Conservation (phyloP, 108 stramenopile genomes). For the Pseudonitzschia pungens region DNA sequence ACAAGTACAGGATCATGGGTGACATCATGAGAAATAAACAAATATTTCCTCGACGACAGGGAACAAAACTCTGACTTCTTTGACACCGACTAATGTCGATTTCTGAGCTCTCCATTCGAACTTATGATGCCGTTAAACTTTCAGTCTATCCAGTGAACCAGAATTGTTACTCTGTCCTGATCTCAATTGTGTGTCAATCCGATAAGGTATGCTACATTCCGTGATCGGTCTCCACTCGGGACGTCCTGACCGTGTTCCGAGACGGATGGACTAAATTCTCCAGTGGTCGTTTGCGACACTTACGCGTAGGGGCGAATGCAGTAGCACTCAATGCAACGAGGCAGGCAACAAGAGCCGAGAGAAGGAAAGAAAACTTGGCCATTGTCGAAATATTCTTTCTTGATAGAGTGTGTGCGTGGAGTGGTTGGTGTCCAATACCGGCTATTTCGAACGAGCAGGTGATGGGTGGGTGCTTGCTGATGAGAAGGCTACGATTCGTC, state of each 20-base stretch:
- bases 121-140: too few relatives aligned
- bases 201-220: too few relatives aligned
- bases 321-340: slow-evolving; percentile 30
- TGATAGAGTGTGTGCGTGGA: background rate
- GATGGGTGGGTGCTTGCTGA: slow-evolving; percentile 3
- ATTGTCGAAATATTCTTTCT: slow-evolving; percentile 10
- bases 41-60: too few relatives aligned
- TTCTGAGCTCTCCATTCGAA: too few relatives aligned
- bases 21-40: too few relatives aligned
- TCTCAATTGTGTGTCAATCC: too few relatives aligned
- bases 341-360: slow-evolving; percentile 38
- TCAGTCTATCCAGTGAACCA: too few relatives aligned
- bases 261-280: background rate
- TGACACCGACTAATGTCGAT: too few relatives aligned
- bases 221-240: too few relatives aligned
- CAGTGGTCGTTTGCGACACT: background rate
- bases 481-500: background rate
- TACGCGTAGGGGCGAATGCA: slow-evolving; percentile 47
- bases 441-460: background rate
- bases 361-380: slow-evolving; percentile 39
- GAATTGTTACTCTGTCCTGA: too few relatives aligned
- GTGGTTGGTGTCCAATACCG: background rate
- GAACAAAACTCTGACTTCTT: too few relatives aligned
- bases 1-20: too few relatives aligned
- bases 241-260: background rate